phyloP scores from a whole-genome alignment of 2,329 filamentous ascomycete genomes.

The Fusarium fujikuroi region DNA sequence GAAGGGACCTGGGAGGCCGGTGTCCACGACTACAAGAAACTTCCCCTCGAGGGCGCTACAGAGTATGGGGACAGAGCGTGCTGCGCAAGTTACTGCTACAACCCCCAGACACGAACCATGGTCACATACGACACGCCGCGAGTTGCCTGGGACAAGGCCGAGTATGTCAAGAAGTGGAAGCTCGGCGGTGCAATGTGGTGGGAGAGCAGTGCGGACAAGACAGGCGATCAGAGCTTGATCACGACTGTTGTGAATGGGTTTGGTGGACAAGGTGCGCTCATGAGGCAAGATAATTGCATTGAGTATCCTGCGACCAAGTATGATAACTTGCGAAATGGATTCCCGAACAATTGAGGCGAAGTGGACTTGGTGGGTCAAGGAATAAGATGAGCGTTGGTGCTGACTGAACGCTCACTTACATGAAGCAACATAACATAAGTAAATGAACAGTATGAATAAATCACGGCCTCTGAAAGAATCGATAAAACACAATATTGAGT shows the following conservation, averaged over 20 bases:
- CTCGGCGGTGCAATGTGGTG: constrained; percentile 98
- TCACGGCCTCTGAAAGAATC: neutral
- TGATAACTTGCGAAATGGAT: constrained; percentile 72
- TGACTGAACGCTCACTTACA: neutral
- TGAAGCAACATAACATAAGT: neutral
- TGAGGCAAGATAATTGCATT: constrained; percentile 68
- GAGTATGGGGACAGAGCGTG: constrained; percentile 72
- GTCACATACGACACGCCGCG: constrained; percentile 81
- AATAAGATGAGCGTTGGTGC: neutral
- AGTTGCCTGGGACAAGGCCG: constrained; percentile 75
- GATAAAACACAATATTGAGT: neutral
- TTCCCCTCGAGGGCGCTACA: constrained; percentile 74
- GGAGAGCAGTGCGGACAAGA: constrained; percentile 85
- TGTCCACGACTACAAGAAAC: constrained; percentile 87
- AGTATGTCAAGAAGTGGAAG: constrained; percentile 72
- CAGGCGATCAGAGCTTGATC: constrained; percentile 74
- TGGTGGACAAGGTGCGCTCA: constrained; percentile 63
- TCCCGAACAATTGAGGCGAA: constrained; percentile 56
- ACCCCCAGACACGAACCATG: constrained; percentile 70
- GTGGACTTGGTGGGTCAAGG: constrained; percentile 3
- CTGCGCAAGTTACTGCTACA: constrained; percentile 82
- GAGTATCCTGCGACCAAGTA: constrained; percentile 74
- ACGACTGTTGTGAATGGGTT: constrained; percentile 68
- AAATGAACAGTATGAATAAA: neutral
- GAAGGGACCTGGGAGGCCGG: constrained; percentile 86